These are phyloP conservation scores for Trichoderma harzianum DNA, from an alignment of 2,329 filamentous ascomycete species.

Conservation along the genomic window DNA sequence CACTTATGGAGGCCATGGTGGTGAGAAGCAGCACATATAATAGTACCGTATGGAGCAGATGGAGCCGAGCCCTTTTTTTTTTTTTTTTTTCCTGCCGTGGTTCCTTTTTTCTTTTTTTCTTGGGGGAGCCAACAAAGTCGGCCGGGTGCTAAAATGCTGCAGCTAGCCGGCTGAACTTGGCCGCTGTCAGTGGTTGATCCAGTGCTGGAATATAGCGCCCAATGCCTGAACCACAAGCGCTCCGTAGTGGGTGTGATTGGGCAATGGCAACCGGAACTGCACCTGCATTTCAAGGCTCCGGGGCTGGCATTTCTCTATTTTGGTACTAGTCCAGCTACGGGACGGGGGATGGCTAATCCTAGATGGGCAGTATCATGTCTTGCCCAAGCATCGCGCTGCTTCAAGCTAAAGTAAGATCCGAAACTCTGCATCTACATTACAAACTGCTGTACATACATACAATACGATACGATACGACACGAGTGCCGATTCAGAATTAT, in stretches of 20 bases:
- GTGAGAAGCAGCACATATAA: not conserved
- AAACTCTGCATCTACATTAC: not conserved
- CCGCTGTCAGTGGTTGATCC: not conserved
- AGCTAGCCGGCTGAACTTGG: not conserved
- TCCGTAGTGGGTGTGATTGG: not conserved
- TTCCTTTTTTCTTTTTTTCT: not conserved
- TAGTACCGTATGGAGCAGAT: not conserved
- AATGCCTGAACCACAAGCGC: not conserved
- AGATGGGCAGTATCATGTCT: not conserved
- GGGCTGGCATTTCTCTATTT: not conserved
- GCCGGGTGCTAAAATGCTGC: not conserved
- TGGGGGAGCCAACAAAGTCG: not conserved
- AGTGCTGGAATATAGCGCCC: slow-evolving; percentile 3
- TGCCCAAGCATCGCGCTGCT: not conserved
- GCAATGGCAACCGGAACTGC: not conserved
- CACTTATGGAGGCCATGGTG: slow-evolving; percentile 4
- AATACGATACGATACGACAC: not conserved
- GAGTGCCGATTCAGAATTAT: not conserved
- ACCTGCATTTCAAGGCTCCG: not conserved
- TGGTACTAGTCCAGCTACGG: not conserved
- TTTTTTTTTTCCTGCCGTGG: not conserved
- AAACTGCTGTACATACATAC: not conserved
- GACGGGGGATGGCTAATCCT: not conserved
- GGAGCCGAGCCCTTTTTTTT: slow-evolving; percentile 2
- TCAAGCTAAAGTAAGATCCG: not conserved